These are phyloP conservation scores for Cutaneotrichosporon mucoides DNA, from an alignment of 1,284 basidiomycete species.

Conservation along the genomic window DNA sequence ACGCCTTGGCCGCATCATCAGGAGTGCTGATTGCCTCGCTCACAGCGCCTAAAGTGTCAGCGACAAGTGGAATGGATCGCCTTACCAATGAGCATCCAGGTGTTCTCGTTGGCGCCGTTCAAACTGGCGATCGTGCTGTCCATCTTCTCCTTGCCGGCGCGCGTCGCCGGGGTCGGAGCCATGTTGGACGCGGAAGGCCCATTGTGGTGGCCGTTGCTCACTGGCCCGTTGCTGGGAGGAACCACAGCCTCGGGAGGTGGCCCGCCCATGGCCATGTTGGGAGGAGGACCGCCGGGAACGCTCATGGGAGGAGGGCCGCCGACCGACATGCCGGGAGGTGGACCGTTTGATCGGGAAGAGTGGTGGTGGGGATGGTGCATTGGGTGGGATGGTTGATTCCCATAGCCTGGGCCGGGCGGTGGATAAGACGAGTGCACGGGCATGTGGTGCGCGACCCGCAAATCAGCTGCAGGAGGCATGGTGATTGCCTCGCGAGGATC, in stretches of 20 bases:
- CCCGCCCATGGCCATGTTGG: constrained; percentile 17
- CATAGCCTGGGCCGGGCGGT: constrained; percentile 16
- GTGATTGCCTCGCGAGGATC: too few species aligned
- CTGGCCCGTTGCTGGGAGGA: constrained; percentile 12
- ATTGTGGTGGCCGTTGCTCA: constrained; percentile 30
- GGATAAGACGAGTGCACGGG: constrained; percentile 21
- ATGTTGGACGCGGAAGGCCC: constrained; percentile 3
- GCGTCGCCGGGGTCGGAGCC: constrained; percentile 19
- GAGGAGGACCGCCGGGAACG: constrained; percentile 18
- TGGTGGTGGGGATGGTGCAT: constrained; percentile 25
- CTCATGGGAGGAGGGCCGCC: constrained; percentile 24
- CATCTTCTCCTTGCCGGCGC: constrained; percentile 38
- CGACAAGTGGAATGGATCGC: not conserved
- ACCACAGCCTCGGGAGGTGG: constrained; percentile 19
- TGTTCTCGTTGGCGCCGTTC: constrained; percentile 79
- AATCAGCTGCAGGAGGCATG: constrained; percentile 11
- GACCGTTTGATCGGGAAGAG: constrained; percentile 30
- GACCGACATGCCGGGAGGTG: constrained; percentile 22
- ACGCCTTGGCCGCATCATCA: constrained; percentile 80
- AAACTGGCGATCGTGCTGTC: constrained; percentile 49
- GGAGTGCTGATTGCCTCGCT: constrained; percentile 87
- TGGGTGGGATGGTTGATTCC: constrained; percentile 16
- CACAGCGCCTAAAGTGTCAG: constrained; percentile 61
- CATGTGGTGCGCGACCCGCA: constrained; percentile 19
- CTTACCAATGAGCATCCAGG: constrained; percentile 84